Conservation (phyloP, 2,329 filamentous ascomycete species). For the Beauveria scarabaeidicola region DNA sequence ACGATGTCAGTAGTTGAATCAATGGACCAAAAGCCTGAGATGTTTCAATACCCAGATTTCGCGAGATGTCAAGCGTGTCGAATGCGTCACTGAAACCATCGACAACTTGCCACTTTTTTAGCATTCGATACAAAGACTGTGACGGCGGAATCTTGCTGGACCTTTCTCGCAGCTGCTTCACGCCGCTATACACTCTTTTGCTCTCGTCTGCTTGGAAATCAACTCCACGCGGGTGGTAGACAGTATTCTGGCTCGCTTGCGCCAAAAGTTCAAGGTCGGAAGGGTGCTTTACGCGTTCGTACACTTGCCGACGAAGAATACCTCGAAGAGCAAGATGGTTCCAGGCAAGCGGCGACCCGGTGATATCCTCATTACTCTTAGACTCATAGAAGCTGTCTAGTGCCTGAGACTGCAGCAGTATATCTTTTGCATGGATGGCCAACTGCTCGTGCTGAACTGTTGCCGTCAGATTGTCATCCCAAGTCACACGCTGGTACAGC, state of each 20-base stretch:
- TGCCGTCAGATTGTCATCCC: slow-evolving; percentile 24
- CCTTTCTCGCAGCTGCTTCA: neutral
- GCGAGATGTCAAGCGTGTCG: neutral
- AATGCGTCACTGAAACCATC: neutral
- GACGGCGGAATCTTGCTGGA: neutral
- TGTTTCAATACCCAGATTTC: neutral
- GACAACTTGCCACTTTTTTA: neutral
- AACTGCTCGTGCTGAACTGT: slow-evolving; percentile 31
- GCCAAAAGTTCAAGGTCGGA: slow-evolving; percentile 1
- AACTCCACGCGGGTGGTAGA: neutral
- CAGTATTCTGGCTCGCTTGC: neutral
- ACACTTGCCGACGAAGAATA: slow-evolving; percentile 18
- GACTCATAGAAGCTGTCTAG: slow-evolving; percentile 18
- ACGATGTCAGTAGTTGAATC: neutral
- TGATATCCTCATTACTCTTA: neutral
- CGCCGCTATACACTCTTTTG: neutral
- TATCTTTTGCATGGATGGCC: slow-evolving; percentile 19
- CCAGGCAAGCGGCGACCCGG: neutral
- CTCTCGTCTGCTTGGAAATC: neutral
- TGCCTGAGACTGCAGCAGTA: slow-evolving; percentile 23
- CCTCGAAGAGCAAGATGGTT: slow-evolving; percentile 8
- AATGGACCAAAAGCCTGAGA: neutral
- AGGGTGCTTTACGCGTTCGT: slow-evolving; percentile 15
- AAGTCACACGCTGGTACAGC: slow-evolving; percentile 27
- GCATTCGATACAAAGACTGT: neutral